These are phyloP conservation scores for Cyclotella sp. DNA, from an alignment of 108 stramenopile genomes.

Conservation along the genomic window DNA sequence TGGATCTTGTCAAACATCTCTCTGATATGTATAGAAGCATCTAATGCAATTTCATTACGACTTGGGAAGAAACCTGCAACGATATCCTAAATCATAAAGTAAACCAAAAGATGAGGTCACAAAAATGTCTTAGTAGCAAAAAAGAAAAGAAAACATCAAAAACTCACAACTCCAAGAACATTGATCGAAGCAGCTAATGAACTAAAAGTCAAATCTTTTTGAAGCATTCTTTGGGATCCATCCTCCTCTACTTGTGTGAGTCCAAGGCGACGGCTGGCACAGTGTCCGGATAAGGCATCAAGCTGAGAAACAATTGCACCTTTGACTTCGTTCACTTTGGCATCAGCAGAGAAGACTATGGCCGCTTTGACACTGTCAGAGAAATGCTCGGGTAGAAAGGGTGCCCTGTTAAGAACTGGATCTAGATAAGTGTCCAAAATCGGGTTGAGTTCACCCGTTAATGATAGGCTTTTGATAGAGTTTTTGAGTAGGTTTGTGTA, in stretches of 20 bases:
- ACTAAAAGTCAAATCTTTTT: background rate
- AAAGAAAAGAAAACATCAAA: background rate
- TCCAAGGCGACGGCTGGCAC: background rate
- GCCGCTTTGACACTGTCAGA: slow-evolving; percentile 19
- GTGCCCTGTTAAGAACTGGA: background rate
- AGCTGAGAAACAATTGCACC: background rate
- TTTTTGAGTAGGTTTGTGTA: slow-evolving; percentile 10
- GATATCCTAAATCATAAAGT: background rate
- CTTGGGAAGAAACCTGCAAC: slow-evolving; percentile 19
- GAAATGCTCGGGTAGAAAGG: background rate
- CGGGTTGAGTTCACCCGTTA: slow-evolving; percentile 19
- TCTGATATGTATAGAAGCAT: slow-evolving; percentile 22
- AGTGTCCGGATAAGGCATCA: background rate
- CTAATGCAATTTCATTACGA: slow-evolving; percentile 29
- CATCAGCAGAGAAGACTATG: slow-evolving; percentile 11
- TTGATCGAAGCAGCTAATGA: background rate
- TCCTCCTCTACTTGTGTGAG: background rate
- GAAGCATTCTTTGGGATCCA: slow-evolving; percentile 15
- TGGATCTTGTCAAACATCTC: slow-evolving; percentile 8
- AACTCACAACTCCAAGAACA: slow-evolving; percentile 7
- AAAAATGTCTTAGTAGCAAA: background rate
- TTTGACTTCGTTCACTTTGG: slow-evolving; percentile 1
- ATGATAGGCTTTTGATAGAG: slow-evolving; percentile 14
- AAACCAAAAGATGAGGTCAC: background rate
- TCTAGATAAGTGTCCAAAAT: slow-evolving; percentile 26